phyloP scores from a whole-genome alignment of 2,329 filamentous ascomycete species.

The Podosphaera xanthii region DNA sequence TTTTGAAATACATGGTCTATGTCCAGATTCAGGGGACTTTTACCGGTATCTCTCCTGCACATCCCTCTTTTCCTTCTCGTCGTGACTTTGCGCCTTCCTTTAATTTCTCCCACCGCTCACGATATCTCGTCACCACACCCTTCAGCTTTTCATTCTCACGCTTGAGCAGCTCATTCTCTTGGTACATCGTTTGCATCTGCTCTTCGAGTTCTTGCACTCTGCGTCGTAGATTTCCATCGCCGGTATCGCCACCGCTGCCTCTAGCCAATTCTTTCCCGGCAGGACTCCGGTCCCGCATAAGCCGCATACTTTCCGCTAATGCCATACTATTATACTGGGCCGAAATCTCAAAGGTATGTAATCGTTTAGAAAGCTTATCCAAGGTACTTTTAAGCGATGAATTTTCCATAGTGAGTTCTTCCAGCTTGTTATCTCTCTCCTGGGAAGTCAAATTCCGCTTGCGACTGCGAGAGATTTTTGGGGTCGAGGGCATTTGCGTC shows the following conservation, averaged over 20 bases:
- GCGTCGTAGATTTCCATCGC: slow-evolving; percentile 23
- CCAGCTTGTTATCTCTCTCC: slow-evolving; percentile 43
- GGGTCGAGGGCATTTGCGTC: slow-evolving; percentile 23
- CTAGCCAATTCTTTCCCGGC: slow-evolving; percentile 10
- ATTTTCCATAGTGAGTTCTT: slow-evolving; percentile 80
- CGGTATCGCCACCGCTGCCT: not conserved
- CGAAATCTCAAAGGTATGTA: slow-evolving; percentile 85
- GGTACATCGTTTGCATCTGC: slow-evolving; percentile 31
- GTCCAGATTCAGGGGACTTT: not conserved
- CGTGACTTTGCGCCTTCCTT: slow-evolving; percentile 36
- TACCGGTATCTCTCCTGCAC: not conserved
- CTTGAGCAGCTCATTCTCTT: slow-evolving; percentile 39
- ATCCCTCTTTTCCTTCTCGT: slow-evolving; percentile 9
- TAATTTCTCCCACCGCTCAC: slow-evolving; percentile 44
- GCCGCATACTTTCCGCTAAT: slow-evolving; percentile 59
- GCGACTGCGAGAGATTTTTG: slow-evolving; percentile 18
- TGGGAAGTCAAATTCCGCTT: slow-evolving; percentile 21
- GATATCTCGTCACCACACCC: slow-evolving; percentile 29
- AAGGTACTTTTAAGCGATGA: slow-evolving; percentile 63
- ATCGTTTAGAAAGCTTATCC: slow-evolving; percentile 63
- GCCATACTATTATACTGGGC: slow-evolving; percentile 73
- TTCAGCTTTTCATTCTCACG: slow-evolving; percentile 37
- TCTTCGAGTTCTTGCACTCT: slow-evolving; percentile 45
- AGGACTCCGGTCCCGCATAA: slow-evolving; percentile 35
- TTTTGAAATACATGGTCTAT: not conserved